phyloP scores from a whole-genome alignment of 257 asterid genomes.

The Coffea eugenioides region DNA sequence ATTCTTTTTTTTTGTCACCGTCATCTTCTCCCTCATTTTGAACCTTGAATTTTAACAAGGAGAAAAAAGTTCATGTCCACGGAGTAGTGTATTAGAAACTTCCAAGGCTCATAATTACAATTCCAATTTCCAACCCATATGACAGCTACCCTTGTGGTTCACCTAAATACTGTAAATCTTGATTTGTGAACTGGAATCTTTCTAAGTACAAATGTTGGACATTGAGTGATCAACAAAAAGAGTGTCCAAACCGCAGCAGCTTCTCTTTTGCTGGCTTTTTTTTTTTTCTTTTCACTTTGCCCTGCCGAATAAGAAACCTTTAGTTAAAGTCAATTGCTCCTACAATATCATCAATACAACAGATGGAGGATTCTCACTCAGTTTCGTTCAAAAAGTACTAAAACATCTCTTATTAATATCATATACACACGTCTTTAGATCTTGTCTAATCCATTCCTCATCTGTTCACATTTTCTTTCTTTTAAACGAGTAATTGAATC shows the following conservation, averaged over 20 bases:
- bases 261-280: constrained; percentile 14
- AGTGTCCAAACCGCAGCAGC: constrained; percentile 18
- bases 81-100: constrained; percentile 13
- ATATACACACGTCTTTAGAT: constrained; percentile 1
- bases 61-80: neutral
- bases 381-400: neutral
- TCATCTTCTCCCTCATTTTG: neutral
- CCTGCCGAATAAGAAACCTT: constrained; percentile 33
- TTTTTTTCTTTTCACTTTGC: constrained; percentile 20
- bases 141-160: constrained; percentile 25
- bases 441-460: neutral
- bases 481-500: constrained; percentile 14
- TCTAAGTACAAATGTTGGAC: constrained; percentile 9
- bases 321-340: constrained; percentile 17
- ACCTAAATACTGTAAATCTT: constrained; percentile 5
- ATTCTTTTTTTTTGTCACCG: neutral
- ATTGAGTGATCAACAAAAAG: constrained; percentile 25
- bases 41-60: neutral
- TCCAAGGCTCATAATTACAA: constrained; percentile 1
- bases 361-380: neutral
- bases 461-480: constrained; percentile 34
- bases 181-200: constrained; percentile 22
- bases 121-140: constrained; percentile 6
- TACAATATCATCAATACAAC: constrained; percentile 17
- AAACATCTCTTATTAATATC: too few species aligned